phyloP scores from a whole-genome alignment of 2,329 filamentous ascomycete species.

The Diaporthe vaccinii region DNA sequence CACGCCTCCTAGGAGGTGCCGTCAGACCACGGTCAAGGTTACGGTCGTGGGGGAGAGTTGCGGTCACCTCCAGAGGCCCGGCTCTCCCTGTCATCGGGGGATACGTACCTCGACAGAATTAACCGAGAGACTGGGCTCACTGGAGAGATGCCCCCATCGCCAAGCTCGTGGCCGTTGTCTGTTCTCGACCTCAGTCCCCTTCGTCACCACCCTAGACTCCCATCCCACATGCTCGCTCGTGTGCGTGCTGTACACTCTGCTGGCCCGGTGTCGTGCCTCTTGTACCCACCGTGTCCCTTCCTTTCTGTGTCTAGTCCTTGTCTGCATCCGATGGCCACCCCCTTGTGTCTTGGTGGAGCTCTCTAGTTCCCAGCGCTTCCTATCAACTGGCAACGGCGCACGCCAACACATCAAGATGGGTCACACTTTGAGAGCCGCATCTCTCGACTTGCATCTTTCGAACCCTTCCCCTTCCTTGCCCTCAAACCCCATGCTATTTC shows the following conservation, averaged over 20 bases:
- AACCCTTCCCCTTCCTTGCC: conserved; percentile 52
- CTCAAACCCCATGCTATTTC: conserved; percentile 50
- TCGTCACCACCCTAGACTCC: conserved; percentile 31
- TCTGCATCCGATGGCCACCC: conserved; percentile 47
- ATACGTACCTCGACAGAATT: conserved; percentile 36
- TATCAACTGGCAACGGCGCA: conserved; percentile 85
- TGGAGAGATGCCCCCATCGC: conserved; percentile 36
- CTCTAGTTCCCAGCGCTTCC: conserved; percentile 71
- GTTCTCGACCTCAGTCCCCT: conserved; percentile 31
- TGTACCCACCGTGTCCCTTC: conserved; percentile 41
- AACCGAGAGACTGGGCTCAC: conserved; percentile 33
- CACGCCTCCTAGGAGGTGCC: conserved; percentile 29
- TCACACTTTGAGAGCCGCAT: conserved; percentile 79
- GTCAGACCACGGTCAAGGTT: conserved; percentile 37
- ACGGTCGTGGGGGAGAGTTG: conserved; percentile 35
- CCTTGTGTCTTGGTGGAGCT: conserved; percentile 72
- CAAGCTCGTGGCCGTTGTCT: conserved; percentile 36
- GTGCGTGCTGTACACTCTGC: conserved; percentile 40
- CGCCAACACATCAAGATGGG: conserved; percentile 90
- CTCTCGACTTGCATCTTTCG: conserved; percentile 70
- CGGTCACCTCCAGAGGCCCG: conserved; percentile 39
- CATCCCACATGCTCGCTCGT: conserved; percentile 37
- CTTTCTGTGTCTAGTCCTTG: conserved; percentile 39
- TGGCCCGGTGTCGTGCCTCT: conserved; percentile 24
- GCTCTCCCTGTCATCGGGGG: conserved; percentile 36